phyloP scores from a whole-genome alignment of 2,329 filamentous ascomycete species.

The Elsinoe ampelina region DNA sequence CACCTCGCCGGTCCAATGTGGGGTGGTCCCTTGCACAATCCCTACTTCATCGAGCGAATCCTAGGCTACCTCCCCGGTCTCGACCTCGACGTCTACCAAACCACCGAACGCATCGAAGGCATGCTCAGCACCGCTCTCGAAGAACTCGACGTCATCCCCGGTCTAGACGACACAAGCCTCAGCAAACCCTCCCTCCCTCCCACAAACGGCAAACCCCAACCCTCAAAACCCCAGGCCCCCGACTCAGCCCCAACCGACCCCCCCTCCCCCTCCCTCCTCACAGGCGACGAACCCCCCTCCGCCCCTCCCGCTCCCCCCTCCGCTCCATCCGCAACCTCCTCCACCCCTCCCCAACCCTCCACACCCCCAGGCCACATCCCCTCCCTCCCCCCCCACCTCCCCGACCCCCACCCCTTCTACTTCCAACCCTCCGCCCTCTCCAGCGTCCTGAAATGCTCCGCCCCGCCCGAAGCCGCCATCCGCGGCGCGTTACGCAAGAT shows the following conservation, averaged over 20 bases:
- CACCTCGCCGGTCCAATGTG: constrained; percentile 94
- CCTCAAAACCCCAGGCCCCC: neutral
- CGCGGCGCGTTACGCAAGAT: constrained; percentile 71
- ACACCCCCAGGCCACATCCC: constrained; percentile 27
- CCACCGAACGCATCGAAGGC: constrained; percentile 70
- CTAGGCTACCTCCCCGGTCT: constrained; percentile 61
- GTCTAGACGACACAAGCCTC: neutral
- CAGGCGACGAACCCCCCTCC: neutral
- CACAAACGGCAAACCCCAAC: neutral
- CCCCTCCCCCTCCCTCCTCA: neutral
- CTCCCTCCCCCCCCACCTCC: constrained; percentile 48
- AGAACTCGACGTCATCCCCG: constrained; percentile 41
- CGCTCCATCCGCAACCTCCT: constrained; percentile 22
- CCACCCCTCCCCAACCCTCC: constrained; percentile 3
- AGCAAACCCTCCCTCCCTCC: neutral
- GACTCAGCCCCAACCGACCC: neutral
- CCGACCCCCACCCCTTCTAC: constrained; percentile 78
- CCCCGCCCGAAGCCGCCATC: constrained; percentile 69
- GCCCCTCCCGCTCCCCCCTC: constrained; percentile 23
- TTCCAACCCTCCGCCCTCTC: constrained; percentile 67
- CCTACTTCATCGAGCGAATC: constrained; percentile 70
- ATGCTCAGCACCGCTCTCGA: constrained; percentile 86
- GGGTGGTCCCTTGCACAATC: constrained; percentile 77
- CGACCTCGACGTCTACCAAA: constrained; percentile 65
- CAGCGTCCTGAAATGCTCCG: constrained; percentile 67